Conservation (phyloP, 2,329 filamentous ascomycete genomes). For the Xylariaceae sp. region DNA sequence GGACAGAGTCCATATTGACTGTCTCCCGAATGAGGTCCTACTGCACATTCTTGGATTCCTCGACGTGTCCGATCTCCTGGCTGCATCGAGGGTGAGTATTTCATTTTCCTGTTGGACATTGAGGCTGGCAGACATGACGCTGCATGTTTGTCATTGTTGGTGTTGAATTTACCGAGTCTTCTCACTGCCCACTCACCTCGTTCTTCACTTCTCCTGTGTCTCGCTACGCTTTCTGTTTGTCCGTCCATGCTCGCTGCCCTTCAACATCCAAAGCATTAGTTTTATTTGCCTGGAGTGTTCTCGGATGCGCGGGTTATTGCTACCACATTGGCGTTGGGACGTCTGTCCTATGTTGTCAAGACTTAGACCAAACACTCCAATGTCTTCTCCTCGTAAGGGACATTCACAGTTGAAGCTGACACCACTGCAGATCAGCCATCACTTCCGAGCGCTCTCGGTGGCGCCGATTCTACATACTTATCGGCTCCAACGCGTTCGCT, state of each 20-base stretch:
- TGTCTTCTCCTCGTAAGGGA: no score
- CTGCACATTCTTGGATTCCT: conserved; percentile 53
- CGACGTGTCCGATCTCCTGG: conserved; percentile 54
- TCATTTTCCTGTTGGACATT: not conserved
- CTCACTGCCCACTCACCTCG: conserved; percentile 7
- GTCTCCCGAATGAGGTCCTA: conserved; percentile 54
- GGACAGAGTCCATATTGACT: conserved; percentile 31
- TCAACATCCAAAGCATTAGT: no score
- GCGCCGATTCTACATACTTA: conserved; percentile 62
- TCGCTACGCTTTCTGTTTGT: conserved; percentile 5
- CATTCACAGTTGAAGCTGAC: no score
- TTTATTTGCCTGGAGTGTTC: no score
- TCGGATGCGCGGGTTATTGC: no score
- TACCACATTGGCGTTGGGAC: no score
- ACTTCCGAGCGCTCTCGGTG: conserved; percentile 57
- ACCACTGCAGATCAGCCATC: conserved; percentile 51
- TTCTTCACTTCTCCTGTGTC: not conserved
- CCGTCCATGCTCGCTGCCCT: not conserved
- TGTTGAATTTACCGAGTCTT: conserved; percentile 4
- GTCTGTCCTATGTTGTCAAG: no score
- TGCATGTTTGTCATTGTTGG: no score
- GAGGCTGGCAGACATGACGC: not conserved
- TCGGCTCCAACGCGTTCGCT: conserved; percentile 56
- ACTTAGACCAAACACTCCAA: no score
- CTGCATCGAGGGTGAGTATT: conserved; percentile 53